These are phyloP conservation scores for Pseudopediastrum boryanum DNA, from an alignment of 139 green algal species.

Conservation along the genomic window DNA sequence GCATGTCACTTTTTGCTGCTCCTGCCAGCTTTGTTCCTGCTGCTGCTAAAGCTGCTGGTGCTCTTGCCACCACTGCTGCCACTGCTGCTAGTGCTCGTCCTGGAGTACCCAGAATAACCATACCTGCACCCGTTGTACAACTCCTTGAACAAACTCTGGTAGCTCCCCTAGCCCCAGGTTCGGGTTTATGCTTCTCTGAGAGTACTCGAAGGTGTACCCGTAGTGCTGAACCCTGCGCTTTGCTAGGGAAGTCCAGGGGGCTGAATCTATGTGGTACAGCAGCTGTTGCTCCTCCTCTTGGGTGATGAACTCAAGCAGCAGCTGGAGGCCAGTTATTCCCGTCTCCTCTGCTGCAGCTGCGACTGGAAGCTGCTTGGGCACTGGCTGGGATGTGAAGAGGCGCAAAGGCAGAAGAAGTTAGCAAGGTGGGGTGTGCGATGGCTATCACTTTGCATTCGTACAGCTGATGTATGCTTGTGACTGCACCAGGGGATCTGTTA, in stretches of 20 bases:
- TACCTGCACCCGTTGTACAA: constrained; percentile 23
- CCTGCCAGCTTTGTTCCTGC: no score
- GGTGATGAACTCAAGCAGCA: constrained; percentile 67
- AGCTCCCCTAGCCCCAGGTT: background rate
- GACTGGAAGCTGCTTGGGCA: background rate
- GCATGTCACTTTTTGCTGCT: no score
- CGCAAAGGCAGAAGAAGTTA: background rate
- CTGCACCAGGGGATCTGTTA: background rate
- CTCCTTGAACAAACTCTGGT: constrained; percentile 5
- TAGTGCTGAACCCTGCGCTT: constrained; percentile 89
- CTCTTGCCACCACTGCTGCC: no score
- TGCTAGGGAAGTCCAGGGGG: constrained; percentile 69
- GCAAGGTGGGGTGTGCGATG: background rate
- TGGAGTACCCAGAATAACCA: no score
- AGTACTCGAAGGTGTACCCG: constrained; percentile 70
- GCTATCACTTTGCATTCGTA: background rate
- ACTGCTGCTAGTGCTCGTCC: no score
- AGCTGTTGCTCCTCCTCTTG: constrained; percentile 63
- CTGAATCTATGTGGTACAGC: constrained; percentile 56
- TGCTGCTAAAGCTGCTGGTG: no score
- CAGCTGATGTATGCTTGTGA: background rate
- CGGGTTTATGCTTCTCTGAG: constrained; percentile 22
- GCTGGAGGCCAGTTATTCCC: constrained; percentile 67
- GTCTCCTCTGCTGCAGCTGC: background rate
- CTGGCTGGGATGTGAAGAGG: background rate